phyloP scores from a whole-genome alignment of 192 early-diverging fungal genomes.

The Lobosporangium transversale region DNA sequence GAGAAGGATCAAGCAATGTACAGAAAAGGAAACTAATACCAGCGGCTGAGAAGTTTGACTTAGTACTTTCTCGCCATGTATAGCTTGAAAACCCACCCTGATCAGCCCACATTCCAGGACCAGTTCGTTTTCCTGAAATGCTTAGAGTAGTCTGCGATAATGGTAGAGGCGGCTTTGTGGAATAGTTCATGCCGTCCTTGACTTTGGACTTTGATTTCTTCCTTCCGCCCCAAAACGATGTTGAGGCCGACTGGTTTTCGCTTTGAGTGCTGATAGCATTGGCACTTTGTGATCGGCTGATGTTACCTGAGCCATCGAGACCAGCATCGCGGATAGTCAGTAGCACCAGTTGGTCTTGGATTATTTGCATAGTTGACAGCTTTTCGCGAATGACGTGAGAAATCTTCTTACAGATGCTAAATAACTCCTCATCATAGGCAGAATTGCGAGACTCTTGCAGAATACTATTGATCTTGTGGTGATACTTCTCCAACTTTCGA shows the following conservation, averaged over 20 bases:
- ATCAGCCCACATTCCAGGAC: constrained; percentile 48
- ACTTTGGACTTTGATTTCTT: constrained; percentile 29
- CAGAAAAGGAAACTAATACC: constrained; percentile 7
- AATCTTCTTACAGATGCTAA: constrained; percentile 52
- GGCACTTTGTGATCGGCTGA: constrained; percentile 38
- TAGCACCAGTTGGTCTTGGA: constrained; percentile 30
- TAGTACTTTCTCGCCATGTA: constrained; percentile 55
- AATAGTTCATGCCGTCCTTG: constrained; percentile 24
- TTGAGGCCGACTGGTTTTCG: constrained; percentile 16
- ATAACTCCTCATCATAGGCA: constrained; percentile 49
- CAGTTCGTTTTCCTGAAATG: constrained; percentile 42
- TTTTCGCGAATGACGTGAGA: constrained; percentile 53
- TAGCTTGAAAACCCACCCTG: constrained; percentile 49
- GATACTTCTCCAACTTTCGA: constrained; percentile 47
- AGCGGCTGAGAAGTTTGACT: constrained; percentile 56
- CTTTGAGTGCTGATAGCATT: constrained; percentile 47
- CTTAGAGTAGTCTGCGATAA: constrained; percentile 39
- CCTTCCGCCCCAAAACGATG: constrained; percentile 33
- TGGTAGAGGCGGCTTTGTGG: constrained; percentile 38
- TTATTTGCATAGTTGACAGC: constrained; percentile 39
- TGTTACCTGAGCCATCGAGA: not conserved
- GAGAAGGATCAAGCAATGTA: too few species aligned
- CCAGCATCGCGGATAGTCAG: constrained; percentile 19
- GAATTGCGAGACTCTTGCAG: constrained; percentile 25
- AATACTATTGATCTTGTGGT: constrained; percentile 24